These are phyloP conservation scores for Ceratobasidium sp. DNA, from an alignment of 1,284 basidiomycete species.

Conservation along the genomic window DNA sequence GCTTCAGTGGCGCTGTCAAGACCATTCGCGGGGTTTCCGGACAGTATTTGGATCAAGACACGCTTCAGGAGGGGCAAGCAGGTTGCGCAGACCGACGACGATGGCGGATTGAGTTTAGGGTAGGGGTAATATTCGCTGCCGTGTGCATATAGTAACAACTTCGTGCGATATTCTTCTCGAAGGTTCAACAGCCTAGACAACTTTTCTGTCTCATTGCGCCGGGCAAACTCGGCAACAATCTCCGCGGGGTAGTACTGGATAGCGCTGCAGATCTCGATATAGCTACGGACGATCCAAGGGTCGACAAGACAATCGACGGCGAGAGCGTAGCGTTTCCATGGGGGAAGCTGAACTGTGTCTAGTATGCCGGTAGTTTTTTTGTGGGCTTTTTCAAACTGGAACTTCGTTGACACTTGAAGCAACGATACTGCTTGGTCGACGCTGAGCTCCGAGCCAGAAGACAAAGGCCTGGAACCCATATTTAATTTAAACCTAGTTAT, in stretches of 20 bases:
- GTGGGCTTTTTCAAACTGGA: conserved; percentile 31
- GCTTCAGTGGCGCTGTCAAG: not conserved
- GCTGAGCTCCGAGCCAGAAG: conserved; percentile 7
- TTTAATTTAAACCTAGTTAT: not conserved
- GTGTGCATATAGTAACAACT: conserved; percentile 9
- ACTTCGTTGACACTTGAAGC: conserved; percentile 27
- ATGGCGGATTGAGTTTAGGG: not conserved
- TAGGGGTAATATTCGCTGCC: conserved; percentile 3
- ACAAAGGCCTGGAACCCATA: conserved; percentile 7
- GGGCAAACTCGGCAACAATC: conserved; percentile 13
- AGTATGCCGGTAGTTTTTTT: not conserved
- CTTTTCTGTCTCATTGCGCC: conserved; percentile 21
- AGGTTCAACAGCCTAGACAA: conserved; percentile 6
- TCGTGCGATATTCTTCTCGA: conserved; percentile 34
- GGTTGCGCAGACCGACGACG: conserved; percentile 7
- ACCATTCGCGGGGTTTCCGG: not conserved
- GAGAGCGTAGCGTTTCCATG: conserved; percentile 15
- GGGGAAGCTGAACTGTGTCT: not conserved
- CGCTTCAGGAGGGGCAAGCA: conserved; percentile 16
- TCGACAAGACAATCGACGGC: conserved; percentile 40
- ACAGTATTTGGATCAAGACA: conserved; percentile 6
- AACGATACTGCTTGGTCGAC: conserved; percentile 20
- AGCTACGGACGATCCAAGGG: conserved; percentile 35
- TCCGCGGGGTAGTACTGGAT: conserved; percentile 10
- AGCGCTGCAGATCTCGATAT: conserved; percentile 27